Evolutionary conservation across 345 rosid genomes (phyloP).

Genomic region (Gossypium longicalyx): DNA sequence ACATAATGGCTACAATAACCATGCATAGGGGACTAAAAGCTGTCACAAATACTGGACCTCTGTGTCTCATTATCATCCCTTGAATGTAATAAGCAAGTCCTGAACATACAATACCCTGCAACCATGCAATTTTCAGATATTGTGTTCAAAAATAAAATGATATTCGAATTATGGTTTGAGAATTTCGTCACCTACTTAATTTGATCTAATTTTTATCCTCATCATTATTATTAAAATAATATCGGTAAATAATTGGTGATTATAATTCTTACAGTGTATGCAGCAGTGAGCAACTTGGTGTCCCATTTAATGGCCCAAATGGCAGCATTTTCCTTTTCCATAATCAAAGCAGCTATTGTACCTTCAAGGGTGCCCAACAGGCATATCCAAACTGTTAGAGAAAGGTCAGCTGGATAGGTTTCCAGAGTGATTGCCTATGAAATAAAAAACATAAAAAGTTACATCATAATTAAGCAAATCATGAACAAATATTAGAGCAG

Average conservation of each 20-base stretch:
- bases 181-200: too few species aligned
- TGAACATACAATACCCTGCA: constrained; percentile 80
- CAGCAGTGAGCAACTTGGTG: constrained; percentile 56
- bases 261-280: constrained; percentile 58
- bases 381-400: constrained; percentile 82
- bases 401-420: constrained; percentile 73
- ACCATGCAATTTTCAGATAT: neutral
- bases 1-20: constrained; percentile 75
- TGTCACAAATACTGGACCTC: constrained; percentile 85
- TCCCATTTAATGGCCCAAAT: constrained; percentile 76
- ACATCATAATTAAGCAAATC: neutral
- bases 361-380: constrained; percentile 66
- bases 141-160: too few species aligned
- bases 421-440: constrained; percentile 52
- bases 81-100: constrained; percentile 72
- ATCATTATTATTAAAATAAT: too few species aligned
- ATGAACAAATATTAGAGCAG: neutral
- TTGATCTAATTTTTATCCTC: too few species aligned
- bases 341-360: constrained; percentile 46
- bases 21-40: constrained; percentile 77
- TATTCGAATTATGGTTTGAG: too few species aligned
- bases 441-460: neutral
- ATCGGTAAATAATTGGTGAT: neutral
- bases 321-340: constrained; percentile 57
- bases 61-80: constrained; percentile 70